phyloP scores from a whole-genome alignment of 345 rosid genomes.

The Euclidium syriacum region DNA sequence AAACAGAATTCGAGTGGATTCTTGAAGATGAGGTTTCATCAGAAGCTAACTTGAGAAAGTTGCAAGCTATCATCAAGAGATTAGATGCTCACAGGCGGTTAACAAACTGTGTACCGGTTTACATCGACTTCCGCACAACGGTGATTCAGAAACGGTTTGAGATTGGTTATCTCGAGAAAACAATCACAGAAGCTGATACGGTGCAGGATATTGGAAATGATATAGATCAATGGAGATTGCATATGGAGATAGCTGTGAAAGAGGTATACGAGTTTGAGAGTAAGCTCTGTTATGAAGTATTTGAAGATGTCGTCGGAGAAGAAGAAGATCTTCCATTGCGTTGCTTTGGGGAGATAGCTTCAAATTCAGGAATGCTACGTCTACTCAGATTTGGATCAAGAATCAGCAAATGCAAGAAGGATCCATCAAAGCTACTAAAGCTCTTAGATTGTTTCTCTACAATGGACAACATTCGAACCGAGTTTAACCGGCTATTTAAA shows the following conservation, averaged over 20 bases:
- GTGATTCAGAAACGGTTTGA: constrained; percentile 32
- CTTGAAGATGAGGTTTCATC: constrained; percentile 37
- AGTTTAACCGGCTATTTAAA: constrained; percentile 61
- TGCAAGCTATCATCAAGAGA: constrained; percentile 44
- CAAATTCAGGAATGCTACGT: constrained; percentile 37
- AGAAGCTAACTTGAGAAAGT: constrained; percentile 29
- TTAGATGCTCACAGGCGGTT: constrained; percentile 35
- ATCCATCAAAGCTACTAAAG: constrained; percentile 59
- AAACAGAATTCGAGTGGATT: constrained; percentile 45
- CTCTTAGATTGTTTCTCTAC: constrained; percentile 55
- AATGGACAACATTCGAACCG: constrained; percentile 49
- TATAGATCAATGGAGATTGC: constrained; percentile 50
- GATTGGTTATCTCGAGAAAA: constrained; percentile 43
- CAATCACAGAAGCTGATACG: constrained; percentile 39
- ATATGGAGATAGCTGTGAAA: constrained; percentile 51
- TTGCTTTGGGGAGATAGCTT: constrained; percentile 56
- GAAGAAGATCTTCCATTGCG: constrained; percentile 28
- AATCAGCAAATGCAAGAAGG: constrained; percentile 51
- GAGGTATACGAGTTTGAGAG: constrained; percentile 43
- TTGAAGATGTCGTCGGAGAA: constrained; percentile 23
- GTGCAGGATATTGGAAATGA: constrained; percentile 37
- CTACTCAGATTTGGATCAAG: constrained; percentile 61
- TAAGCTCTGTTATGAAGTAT: constrained; percentile 45
- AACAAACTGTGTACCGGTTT: constrained; percentile 34
- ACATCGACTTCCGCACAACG: constrained; percentile 37